phyloP scores from a whole-genome alignment of 108 stramenopile genomes.

The Pseudonitzschia pungens region DNA sequence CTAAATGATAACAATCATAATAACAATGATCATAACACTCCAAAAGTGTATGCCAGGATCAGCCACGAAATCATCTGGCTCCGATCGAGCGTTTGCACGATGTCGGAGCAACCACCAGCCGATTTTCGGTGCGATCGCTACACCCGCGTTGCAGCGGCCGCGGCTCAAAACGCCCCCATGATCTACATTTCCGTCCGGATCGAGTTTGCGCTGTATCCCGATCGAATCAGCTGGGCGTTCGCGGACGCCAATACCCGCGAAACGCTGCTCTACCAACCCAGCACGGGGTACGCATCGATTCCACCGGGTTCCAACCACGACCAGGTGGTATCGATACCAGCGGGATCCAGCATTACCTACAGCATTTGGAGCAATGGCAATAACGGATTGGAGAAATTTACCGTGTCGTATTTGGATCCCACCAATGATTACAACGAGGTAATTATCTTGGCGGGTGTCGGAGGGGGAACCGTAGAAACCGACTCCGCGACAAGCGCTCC shows the following conservation, averaged over 20 bases:
- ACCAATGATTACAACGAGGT: not conserved
- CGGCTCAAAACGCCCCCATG: not conserved
- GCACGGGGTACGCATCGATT: not conserved
- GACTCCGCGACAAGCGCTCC: not conserved
- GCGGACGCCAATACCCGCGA: not conserved
- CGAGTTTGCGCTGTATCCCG: not conserved
- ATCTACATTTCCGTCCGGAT: not conserved
- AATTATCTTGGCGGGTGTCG: not conserved
- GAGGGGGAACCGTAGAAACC: not conserved
- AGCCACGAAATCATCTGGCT: constrained; percentile 1
- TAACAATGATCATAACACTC: too few species aligned
- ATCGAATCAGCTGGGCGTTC: constrained; percentile 9
- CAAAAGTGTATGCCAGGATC: constrained; percentile 6
- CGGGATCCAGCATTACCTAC: constrained; percentile 7
- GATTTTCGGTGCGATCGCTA: constrained; percentile 2
- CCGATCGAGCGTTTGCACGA: constrained; percentile 8
- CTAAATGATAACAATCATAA: too few species aligned
- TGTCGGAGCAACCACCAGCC: not conserved
- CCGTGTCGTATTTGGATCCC: not conserved
- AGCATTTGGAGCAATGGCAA: not conserved
- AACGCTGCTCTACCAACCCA: not conserved
- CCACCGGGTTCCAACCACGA: not conserved
- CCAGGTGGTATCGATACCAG: not conserved
- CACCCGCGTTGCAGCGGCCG: not conserved
- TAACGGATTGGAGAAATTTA: not conserved